Conservation (phyloP, 129 eudicot genomes). For the Gnaphalium uliginosum region DNA sequence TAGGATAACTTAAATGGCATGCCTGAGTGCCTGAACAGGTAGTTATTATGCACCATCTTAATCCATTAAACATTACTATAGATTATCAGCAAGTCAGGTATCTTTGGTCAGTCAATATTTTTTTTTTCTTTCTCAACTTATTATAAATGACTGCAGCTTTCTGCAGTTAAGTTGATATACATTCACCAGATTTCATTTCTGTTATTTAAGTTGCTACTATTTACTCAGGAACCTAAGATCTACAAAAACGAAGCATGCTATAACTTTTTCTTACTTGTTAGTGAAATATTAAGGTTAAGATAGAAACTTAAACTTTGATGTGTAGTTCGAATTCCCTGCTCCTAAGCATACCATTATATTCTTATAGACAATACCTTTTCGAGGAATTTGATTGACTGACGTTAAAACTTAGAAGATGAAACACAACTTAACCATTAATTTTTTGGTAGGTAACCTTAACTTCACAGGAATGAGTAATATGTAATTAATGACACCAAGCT, state of each 20-base stretch:
- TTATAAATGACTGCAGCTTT: constrained; percentile 8
- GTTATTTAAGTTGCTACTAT: not conserved
- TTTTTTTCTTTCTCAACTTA: not conserved
- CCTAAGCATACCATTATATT: not conserved
- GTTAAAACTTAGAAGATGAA: not conserved
- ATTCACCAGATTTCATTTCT: not conserved
- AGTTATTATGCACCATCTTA: constrained; percentile 9
- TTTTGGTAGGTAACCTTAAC: constrained; percentile 14
- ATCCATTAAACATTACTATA: constrained; percentile 16
- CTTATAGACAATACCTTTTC: not conserved
- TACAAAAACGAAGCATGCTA: not conserved
- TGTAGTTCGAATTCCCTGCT: not conserved
- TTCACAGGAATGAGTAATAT: constrained; percentile 10
- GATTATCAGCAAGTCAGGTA: not conserved
- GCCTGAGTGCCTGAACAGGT: not conserved
- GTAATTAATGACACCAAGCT: constrained; percentile 21
- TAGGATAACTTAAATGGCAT: constrained; percentile 3
- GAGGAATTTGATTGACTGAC: not conserved
- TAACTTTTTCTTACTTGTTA: not conserved
- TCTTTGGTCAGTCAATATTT: not conserved
- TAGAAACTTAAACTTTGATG: not conserved
- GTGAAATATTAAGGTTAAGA: not conserved
- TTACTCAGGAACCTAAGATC: not conserved
- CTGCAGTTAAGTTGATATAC: constrained; percentile 10
- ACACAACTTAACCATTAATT: not conserved